phyloP scores from a whole-genome alignment of 2,329 filamentous ascomycete genomes.

The Cordyceps cateniannulata region DNA sequence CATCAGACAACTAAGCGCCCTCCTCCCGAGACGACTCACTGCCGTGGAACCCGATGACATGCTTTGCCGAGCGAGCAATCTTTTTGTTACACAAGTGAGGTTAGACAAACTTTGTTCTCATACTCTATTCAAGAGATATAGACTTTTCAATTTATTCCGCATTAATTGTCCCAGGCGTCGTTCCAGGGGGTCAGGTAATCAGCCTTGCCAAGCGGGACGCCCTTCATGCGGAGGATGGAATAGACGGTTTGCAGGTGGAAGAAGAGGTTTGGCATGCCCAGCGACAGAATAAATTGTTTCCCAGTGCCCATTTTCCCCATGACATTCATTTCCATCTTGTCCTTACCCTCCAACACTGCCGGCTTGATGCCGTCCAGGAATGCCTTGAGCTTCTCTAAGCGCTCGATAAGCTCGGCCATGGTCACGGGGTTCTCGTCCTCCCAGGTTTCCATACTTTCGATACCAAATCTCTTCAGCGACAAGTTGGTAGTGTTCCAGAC shows the following conservation, averaged over 20 bases:
- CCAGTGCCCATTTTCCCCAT: constrained; percentile 19
- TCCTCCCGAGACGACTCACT: neutral
- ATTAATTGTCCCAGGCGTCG: neutral
- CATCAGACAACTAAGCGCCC: neutral
- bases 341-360: constrained; percentile 21
- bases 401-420: constrained; percentile 22
- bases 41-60: neutral
- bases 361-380: constrained; percentile 23
- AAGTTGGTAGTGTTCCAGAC: constrained; percentile 21
- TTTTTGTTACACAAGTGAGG: neutral
- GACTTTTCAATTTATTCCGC: neutral
- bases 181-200: constrained; percentile 37
- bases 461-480: constrained; percentile 15
- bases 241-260: constrained; percentile 55
- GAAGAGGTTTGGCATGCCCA: constrained; percentile 52
- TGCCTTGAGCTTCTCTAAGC: constrained; percentile 23
- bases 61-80: neutral
- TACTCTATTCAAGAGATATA: neutral
- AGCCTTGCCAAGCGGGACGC: constrained; percentile 51
- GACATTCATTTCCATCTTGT: constrained; percentile 20
- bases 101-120: neutral
- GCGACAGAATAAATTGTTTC: constrained; percentile 33
- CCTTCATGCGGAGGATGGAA: constrained; percentile 43
- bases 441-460: constrained; percentile 15
- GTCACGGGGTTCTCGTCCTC: constrained; percentile 23